Base-by-base conservation (phyloP, 164 flowering plant species). In the Stephania yunnanensis region DNA sequence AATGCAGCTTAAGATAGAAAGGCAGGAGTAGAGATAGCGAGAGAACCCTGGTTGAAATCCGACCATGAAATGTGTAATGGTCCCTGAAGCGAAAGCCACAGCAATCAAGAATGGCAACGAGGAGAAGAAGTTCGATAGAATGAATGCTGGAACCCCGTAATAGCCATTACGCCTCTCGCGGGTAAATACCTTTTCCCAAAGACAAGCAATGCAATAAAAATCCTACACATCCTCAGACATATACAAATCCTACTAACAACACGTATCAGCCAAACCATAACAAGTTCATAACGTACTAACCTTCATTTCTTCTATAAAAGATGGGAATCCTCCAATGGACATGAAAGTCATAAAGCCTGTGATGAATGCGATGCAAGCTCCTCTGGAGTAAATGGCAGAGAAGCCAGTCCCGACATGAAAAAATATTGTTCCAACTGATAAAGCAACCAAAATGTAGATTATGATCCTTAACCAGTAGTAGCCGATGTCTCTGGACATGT, bases 261-360 rank as follows among this genome's bases (percentile, higher is more conserved):
- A 36, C 42, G 42, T 36, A 36, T 36, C 42, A 36, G 4, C 42
- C 42, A 36, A 36, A 36, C 42, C 3, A 36, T 36, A 36, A 36
- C 42, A 36, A 31, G 42, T 2, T 36, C 42, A 36, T 36, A 36
- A 36, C 4, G 2, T 2, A 36, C 8, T 72, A 71, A 88, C 95
- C 94, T 91, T 92, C 92, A 92, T 91, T 80, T 92, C 97, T 84
- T 92, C 97, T 12, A 91, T 75, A 78, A 91, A 90, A 44, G 95
- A 92, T 36, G 95, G 97, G 80, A 92, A 92, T 52, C 97, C 93
- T 72, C 95, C 97, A 20, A 92, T 91, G 31, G 97, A 88, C 97
- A 92, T 90, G 74, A 92, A 90, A 13, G 93, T 91, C 95, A 92
- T 90, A 76, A 87, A 92, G 29, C 97, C 97, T 1, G 92, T 80